These are phyloP conservation scores for Arthrobotrys musiformis DNA, from an alignment of 2,329 filamentous ascomycete species.

Conservation along the genomic window DNA sequence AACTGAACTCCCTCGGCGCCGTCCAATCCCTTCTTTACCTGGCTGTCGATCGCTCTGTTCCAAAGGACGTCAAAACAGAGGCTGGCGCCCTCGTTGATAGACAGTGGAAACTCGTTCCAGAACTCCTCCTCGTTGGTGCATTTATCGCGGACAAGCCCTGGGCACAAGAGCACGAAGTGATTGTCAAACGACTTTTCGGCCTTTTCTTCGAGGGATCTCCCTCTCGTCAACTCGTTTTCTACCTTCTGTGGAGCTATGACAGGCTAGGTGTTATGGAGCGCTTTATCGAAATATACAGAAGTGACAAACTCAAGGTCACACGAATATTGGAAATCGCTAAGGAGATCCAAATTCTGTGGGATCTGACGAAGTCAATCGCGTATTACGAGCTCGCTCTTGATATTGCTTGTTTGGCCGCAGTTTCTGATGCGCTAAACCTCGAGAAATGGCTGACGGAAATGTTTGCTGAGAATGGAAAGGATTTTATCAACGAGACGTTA, in stretches of 20 bases:
- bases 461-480: slow-evolving; percentile 58
- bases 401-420: slow-evolving; percentile 58
- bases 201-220: slow-evolving; percentile 60
- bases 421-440: slow-evolving; percentile 59
- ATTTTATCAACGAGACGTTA: slow-evolving; percentile 70
- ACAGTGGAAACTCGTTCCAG: slow-evolving; percentile 59
- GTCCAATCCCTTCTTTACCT: slow-evolving; percentile 75
- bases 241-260: slow-evolving; percentile 91
- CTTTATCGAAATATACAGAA: slow-evolving; percentile 71
- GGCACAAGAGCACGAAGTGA: slow-evolving; percentile 65
- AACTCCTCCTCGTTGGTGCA: slow-evolving; percentile 67
- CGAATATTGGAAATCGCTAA: slow-evolving; percentile 60
- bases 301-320: slow-evolving; percentile 58
- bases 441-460: slow-evolving; percentile 60
- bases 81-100: slow-evolving; percentile 59
- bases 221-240: slow-evolving; percentile 71
- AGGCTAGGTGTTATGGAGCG: slow-evolving; percentile 84
- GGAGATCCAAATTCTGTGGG: slow-evolving; percentile 59
- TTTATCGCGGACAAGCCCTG: slow-evolving; percentile 66
- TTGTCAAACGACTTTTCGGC: slow-evolving; percentile 63
- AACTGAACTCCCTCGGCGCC: slow-evolving; percentile 87
- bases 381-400: slow-evolving; percentile 58
- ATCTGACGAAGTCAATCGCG: slow-evolving; percentile 57
- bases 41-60: slow-evolving; percentile 62
- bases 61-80: slow-evolving; percentile 58